phyloP scores from a whole-genome alignment of 1,284 basidiomycete species.

The Cystobasidium slooffiae region DNA sequence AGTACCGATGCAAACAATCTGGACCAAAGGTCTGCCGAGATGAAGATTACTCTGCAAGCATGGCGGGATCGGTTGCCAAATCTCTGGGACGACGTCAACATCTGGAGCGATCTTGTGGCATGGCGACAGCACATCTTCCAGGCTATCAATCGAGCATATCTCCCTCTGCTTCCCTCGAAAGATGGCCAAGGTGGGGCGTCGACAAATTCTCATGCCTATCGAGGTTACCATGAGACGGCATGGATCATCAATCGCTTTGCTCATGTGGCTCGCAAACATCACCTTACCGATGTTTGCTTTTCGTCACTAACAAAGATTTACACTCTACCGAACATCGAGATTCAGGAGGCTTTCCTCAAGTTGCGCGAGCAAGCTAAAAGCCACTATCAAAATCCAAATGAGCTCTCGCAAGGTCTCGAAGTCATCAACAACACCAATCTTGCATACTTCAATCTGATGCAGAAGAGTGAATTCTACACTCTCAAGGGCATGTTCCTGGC shows the following conservation, averaged over 20 bases:
- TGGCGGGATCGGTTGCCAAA: slow-evolving; percentile 98
- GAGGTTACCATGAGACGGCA: slow-evolving; percentile 99
- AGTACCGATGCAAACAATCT: slow-evolving; percentile 86
- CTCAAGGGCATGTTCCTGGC: slow-evolving; percentile 99
- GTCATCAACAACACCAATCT: slow-evolving; percentile 99
- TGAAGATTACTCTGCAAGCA: slow-evolving; percentile 93
- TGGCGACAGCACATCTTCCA: slow-evolving; percentile 91
- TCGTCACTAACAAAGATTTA: slow-evolving; percentile 96
- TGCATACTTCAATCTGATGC: slow-evolving; percentile 92
- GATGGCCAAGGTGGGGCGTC: slow-evolving; percentile 62
- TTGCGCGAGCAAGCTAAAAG: slow-evolving; percentile 98
- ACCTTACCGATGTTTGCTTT: slow-evolving; percentile 94
- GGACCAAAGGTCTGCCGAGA: slow-evolving; percentile 90
- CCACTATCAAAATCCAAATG: slow-evolving; percentile 94
- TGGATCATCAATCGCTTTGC: slow-evolving; percentile 99
- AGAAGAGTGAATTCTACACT: slow-evolving; percentile 99
- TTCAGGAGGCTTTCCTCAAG: slow-evolving; percentile 98
- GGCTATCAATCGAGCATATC: slow-evolving; percentile 96
- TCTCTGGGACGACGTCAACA: slow-evolving; percentile 94
- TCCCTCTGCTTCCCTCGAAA: slow-evolving; percentile 75
- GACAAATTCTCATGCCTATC: slow-evolving; percentile 79
- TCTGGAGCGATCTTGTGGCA: slow-evolving; percentile 97
- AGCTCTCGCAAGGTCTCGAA: slow-evolving; percentile 90
- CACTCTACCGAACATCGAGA: slow-evolving; percentile 98
- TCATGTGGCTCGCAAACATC: slow-evolving; percentile 98